Percentiles rank a stretch among this genome's conserved stretches.
Evolutionary conservation across 2,329 filamentous ascomycete genomes (phyloP).

Genomic region (Cordyceps militaris): DNA sequence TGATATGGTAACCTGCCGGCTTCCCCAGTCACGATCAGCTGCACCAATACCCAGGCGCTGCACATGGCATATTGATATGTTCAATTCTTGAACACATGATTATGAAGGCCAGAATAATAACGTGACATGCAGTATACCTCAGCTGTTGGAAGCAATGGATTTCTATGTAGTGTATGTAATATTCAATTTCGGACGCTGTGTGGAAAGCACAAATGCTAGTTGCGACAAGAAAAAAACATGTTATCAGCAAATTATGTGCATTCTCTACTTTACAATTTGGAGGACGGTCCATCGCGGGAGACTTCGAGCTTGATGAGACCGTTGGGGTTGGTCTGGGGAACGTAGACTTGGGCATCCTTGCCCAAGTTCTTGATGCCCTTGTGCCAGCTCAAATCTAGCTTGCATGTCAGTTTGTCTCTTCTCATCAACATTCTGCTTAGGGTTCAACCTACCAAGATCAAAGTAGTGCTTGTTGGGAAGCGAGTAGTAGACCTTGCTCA

Average conservation of each 20-base stretch:
- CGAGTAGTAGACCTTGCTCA: conserved; percentile 69
- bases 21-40: too few species aligned
- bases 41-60: too few species aligned
- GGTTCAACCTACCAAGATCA: conserved; percentile 65
- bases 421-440: background rate
- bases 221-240: background rate
- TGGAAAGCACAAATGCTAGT: background rate
- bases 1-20: too few species aligned
- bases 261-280: conserved; percentile 8
- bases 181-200: background rate
- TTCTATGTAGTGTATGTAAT: background rate
- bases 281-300: conserved; percentile 35
- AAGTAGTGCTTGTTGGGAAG: conserved; percentile 99
- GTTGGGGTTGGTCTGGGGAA: conserved; percentile 86
- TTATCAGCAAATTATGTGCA: background rate
- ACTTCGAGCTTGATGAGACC: conserved; percentile 94
- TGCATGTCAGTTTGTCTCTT: conserved; percentile 15
- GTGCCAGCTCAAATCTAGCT: conserved; percentile 85
- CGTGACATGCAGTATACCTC: too few species aligned
- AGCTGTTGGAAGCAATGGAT: background rate
- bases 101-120: background rate
- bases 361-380: conserved; percentile 93
- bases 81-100: too few species aligned
- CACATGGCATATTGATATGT: too few species aligned
- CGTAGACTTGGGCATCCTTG: conserved; percentile 91